phyloP scores from a whole-genome alignment of 2,329 filamentous ascomycete genomes.

The Trichoderma sp. region DNA sequence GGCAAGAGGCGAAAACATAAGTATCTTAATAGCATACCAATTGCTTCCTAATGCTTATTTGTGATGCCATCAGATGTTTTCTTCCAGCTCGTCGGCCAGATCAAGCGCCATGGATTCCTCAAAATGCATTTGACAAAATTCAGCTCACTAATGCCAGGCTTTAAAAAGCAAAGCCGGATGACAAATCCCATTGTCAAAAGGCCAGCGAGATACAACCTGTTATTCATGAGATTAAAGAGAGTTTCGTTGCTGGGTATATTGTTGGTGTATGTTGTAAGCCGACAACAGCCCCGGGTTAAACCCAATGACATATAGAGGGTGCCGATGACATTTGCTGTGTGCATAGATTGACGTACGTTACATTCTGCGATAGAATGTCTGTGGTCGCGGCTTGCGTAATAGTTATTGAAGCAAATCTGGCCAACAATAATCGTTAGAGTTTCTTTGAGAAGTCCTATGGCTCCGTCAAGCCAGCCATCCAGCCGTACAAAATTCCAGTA shows the following conservation, averaged over 20 bases:
- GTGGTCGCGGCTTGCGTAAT: neutral
- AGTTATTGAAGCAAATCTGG: neutral
- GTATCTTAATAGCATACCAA: too few species aligned
- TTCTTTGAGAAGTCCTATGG: neutral
- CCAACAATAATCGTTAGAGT: neutral
- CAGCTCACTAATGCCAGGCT: neutral
- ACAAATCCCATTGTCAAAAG: neutral
- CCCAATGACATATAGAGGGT: neutral
- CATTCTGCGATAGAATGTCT: neutral
- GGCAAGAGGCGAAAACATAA: too few species aligned
- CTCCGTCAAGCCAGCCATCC: neutral
- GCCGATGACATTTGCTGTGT: neutral
- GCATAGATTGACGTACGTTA: neutral
- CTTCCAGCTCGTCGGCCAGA: neutral
- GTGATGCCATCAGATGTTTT: neutral
- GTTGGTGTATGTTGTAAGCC: neutral
- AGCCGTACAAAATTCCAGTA: neutral
- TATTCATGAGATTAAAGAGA: neutral
- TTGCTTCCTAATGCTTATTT: neutral
- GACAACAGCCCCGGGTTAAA: neutral
- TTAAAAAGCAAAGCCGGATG: neutral
- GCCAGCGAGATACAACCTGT: neutral
- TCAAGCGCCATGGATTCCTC: neutral
- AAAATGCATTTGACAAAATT: neutral
- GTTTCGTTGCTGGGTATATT: neutral